Evolutionary conservation across 306 rosid species (phyloP), one percentile per base, ranked within the genome.

Genomic region (Medicago ruthenica): DNA sequence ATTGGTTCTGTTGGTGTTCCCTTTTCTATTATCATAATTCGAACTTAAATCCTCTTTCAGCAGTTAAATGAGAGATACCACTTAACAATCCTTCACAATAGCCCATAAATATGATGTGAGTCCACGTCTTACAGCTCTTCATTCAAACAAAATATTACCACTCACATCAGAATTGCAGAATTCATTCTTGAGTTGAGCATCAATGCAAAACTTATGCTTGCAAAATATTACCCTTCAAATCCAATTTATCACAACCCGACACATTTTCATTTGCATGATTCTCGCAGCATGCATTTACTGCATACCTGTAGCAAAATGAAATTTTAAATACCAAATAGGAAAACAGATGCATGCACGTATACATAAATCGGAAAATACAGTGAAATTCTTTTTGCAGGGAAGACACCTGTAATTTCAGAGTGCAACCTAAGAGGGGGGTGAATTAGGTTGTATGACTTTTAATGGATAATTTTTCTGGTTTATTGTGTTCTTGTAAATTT

Each of bases 231-330:
- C n/a, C 61, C n/a, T 16, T 69, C 66, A 90, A 71, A 68, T 79
- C 39, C 82, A 92, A 82, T 47, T 74, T 88, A 74, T 82, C 63
- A 18, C 67, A 37, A 1, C 27, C 48, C 90, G 93, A 88, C 74
- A 90, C 90, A 40, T 77, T 84, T 82, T 83, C 83, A 80, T 92
- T 18, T 74, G 83, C 87, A 84, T 0, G 83, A 77, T 18, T 81
- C 24, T 70, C 44, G 79, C 58, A 84, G n/a, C 14, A 12, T 2
- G 51, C 87, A 84, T 81, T 51, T 21, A 48, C 79, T 20, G 78
- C 87, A 84, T 74, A 84, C 87, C 87, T 84, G 83, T 45, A 37
- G 34, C 37, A 55, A 44, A 68, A 74, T 63, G 31, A 77, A 63
- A 80, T 4, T 37, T 55, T 45, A 36, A 77, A 31, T 31, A 31